These are phyloP conservation scores for Backusella liffmaniae DNA, from an alignment of 192 early-diverging fungal genomes.

Conservation along the genomic window DNA sequence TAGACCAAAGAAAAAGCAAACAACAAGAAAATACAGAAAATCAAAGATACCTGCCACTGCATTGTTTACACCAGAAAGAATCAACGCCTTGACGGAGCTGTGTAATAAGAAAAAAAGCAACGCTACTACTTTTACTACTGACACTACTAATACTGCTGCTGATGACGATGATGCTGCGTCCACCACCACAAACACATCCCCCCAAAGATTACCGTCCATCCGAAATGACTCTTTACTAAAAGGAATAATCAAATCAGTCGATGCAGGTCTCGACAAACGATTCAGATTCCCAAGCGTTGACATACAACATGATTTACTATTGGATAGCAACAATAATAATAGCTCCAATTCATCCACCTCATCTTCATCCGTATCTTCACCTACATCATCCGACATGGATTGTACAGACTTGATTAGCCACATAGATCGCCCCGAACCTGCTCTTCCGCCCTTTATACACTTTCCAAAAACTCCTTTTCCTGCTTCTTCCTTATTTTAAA, in stretches of 20 bases:
- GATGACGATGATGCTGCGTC: neutral
- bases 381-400: neutral
- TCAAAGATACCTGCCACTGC: slow-evolving; percentile 6
- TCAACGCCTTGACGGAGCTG: neutral
- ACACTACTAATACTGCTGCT: neutral
- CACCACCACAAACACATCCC: neutral
- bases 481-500: slow-evolving; percentile 2
- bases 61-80: neutral
- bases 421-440: neutral
- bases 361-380: neutral
- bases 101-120: neutral
- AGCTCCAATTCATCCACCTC: neutral
- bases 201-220: neutral
- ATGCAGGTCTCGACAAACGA: slow-evolving; percentile 4
- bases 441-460: neutral
- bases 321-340: neutral
- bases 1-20: slow-evolving; percentile 5
- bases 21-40: slow-evolving; percentile 11
- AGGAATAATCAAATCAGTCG: neutral
- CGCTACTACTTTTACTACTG: neutral
- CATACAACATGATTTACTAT: neutral
- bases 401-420: neutral
- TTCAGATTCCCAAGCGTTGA: neutral
- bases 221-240: neutral
- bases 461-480: neutral